Conservation (phyloP, 2,329 filamentous ascomycete genomes). For the Tolypocladium sp. region DNA sequence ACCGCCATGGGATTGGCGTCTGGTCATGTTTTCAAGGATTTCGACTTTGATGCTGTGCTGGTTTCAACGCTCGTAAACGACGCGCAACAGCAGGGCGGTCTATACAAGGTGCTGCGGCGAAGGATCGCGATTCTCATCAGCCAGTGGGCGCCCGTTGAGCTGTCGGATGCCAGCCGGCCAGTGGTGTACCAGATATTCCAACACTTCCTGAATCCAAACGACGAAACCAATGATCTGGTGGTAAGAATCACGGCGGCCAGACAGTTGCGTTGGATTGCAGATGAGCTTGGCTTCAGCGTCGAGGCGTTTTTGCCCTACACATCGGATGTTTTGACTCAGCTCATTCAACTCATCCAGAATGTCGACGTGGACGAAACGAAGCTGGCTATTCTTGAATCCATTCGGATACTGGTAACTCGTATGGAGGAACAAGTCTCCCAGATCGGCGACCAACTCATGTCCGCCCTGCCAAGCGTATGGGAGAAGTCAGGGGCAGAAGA, state of each 20-base stretch:
- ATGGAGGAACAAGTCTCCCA: constrained; percentile 64
- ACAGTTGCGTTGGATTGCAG: constrained; percentile 69
- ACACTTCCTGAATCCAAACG: constrained; percentile 69
- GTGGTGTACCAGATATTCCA: constrained; percentile 84
- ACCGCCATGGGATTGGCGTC: constrained; percentile 84
- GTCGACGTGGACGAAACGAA: constrained; percentile 82
- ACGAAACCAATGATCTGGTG: constrained; percentile 78
- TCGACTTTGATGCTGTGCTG: constrained; percentile 80
- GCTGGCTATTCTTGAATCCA: constrained; percentile 79
- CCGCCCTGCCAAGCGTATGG: constrained; percentile 75
- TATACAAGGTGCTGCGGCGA: constrained; percentile 75
- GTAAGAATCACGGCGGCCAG: constrained; percentile 86
- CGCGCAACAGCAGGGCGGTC: constrained; percentile 51
- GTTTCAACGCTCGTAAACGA: constrained; percentile 68
- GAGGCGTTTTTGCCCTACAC: constrained; percentile 71
- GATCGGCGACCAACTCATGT: constrained; percentile 73
- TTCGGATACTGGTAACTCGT: constrained; percentile 69
- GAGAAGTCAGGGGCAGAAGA: constrained; percentile 69
- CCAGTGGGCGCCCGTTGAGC: constrained; percentile 78
- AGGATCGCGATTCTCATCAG: constrained; percentile 83
- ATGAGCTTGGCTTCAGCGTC: constrained; percentile 75
- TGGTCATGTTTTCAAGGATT: constrained; percentile 58
- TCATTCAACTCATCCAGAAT: constrained; percentile 71
- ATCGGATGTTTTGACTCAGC: constrained; percentile 58
- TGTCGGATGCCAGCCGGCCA: constrained; percentile 57